Percentiles rank a stretch among this genome's conserved stretches.
phyloP scores from a whole-genome alignment of 2,329 filamentous ascomycete genomes.

The Monascus ruber region DNA sequence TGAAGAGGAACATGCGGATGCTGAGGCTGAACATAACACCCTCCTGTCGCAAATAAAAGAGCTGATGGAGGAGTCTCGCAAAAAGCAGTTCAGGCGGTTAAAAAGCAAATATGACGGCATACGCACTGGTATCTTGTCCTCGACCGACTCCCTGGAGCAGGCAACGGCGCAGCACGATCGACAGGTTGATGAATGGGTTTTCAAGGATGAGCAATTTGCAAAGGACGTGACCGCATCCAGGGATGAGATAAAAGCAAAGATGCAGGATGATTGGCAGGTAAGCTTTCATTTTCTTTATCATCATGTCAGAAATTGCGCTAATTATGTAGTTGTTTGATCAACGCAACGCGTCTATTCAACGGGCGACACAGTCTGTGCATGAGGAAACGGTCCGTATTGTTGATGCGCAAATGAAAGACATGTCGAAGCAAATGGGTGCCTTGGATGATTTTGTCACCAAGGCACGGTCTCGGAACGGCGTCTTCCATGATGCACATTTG shows the following conservation, averaged over 20 bases:
- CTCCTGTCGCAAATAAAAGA: conserved; percentile 64
- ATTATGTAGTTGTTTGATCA: conserved; percentile 53
- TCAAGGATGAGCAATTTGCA: conserved; percentile 56
- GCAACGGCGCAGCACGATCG: conserved; percentile 55
- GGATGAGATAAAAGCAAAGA: conserved; percentile 65
- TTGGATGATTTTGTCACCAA: conserved; percentile 83
- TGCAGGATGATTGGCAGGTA: conserved; percentile 79
- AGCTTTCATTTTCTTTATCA: conserved; percentile 20
- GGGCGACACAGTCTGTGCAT: conserved; percentile 75
- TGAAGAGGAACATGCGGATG: conserved; percentile 62
- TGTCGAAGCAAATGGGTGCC: conserved; percentile 77
- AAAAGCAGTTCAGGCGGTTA: conserved; percentile 62
- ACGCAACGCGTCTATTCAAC: conserved; percentile 72
- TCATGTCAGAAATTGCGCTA: conserved; percentile 11
- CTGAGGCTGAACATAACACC: conserved; percentile 60
- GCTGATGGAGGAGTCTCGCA: conserved; percentile 64
- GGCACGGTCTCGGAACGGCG: conserved; percentile 67
- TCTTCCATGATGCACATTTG: conserved; percentile 60
- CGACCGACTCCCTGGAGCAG: conserved; percentile 54
- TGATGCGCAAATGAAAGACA: conserved; percentile 74
- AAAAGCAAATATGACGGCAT: conserved; percentile 51
- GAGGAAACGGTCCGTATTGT: conserved; percentile 83
- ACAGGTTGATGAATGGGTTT: conserved; percentile 64
- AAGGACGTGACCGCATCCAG: conserved; percentile 61
- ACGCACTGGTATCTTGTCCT: conserved; percentile 52